These are phyloP conservation scores for Hirschioporus abietinus DNA, from an alignment of 768 basidiomycete species.

Conservation along the genomic window DNA sequence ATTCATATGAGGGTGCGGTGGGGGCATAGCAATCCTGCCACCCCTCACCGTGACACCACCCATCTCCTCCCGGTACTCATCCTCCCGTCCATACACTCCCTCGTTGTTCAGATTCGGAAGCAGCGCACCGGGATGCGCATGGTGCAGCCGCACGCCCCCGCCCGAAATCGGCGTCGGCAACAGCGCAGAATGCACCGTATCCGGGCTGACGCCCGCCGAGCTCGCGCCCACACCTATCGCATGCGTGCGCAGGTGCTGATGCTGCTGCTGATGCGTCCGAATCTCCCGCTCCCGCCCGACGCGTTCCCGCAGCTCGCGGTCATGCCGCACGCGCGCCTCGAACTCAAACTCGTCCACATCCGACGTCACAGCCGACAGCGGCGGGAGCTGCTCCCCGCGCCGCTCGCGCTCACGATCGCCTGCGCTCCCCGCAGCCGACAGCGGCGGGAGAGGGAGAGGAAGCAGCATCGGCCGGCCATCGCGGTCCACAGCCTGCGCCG, in stretches of 20 bases:
- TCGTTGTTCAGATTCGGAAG: neutral
- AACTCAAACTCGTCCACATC: neutral
- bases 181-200: neutral
- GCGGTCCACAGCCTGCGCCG: neutral
- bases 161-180: neutral
- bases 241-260: neutral
- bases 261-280: neutral
- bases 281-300: neutral
- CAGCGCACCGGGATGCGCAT: neutral
- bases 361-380: conserved; percentile 2
- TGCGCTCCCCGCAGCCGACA: neutral
- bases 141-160: neutral
- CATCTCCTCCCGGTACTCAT: neutral
- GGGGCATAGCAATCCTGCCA: neutral
- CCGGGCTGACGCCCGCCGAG: neutral
- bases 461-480: neutral
- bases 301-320: neutral
- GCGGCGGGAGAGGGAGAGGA: neutral
- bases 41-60: neutral
- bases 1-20: neutral
- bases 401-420: neutral
- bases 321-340: neutral
- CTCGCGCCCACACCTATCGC: neutral
- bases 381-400: conserved; percentile 3
- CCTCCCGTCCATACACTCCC: neutral